Evolutionary conservation across 2,329 filamentous ascomycete genomes (phyloP).

Genomic region (Verticillium nubilum): DNA sequence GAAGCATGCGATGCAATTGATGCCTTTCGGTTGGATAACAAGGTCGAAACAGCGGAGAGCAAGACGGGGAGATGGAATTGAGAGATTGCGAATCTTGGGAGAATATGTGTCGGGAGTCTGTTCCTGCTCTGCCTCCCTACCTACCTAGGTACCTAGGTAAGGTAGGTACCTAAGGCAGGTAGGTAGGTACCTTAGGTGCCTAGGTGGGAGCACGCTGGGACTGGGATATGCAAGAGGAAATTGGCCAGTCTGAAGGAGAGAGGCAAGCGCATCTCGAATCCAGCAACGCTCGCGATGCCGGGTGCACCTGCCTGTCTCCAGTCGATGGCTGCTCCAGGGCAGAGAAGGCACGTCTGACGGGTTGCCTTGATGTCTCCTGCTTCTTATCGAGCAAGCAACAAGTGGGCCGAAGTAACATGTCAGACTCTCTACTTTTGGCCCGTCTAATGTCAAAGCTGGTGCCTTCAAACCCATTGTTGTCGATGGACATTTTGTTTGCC

Average conservation of each 20-base stretch:
- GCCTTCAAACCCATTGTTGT: no score
- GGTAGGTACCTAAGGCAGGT: no score
- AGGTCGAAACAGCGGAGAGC: neutral
- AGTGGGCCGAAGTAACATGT: no score
- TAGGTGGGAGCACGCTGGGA: no score
- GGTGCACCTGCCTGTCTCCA: no score
- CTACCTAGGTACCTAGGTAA: no score
- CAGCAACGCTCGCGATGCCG: no score
- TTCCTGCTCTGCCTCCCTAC: neutral
- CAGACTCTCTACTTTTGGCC: neutral
- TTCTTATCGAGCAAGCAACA: no score
- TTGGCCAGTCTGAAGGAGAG: neutral
- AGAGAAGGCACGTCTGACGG: no score
- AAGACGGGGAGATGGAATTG: neutral
- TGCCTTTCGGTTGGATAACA: neutral
- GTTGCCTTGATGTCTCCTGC: no score
- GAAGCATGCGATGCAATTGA: neutral
- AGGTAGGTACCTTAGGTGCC: no score
- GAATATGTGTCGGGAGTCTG: neutral
- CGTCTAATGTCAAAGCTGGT: neutral
- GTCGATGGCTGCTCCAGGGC: no score
- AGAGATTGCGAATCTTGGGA: conserved; percentile 12
- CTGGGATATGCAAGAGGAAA: neutral
- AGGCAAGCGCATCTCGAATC: neutral
- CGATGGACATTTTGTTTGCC: neutral